Base-by-base conservation (phyloP, 1,284 basidiomycete species). In the Moesziomyces antarcticus region DNA sequence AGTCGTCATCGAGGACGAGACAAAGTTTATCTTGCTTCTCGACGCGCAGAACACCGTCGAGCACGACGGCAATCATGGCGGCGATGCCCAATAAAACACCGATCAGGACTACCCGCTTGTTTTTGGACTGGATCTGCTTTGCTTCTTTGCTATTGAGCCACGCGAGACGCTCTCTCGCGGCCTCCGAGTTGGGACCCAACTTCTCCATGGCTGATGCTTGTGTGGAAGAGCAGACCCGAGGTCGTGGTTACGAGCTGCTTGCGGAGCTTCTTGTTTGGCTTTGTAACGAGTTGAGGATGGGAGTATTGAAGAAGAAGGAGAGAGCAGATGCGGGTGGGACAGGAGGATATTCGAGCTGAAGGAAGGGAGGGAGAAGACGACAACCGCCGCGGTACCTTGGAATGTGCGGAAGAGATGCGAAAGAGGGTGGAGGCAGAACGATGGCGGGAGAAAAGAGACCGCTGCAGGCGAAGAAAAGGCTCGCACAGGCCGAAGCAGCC, bases 1-100 rank as follows among this genome's bases (percentile, higher is more conserved):
- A 94, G 62, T 92, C 86, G 78, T 94, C 93, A 48, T 92, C 87
- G 72, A 94, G 85, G 16, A 93, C 89, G 43, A 89, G 85, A 74
- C 93, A 94, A 57, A 76, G 77, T 27, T 74, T 59, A 50, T 73
- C 37, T 43, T 47, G 40, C 53, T 64, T 64, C 30, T 64, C 61
- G 35, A 64, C 61, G 9, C 55, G 50, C 16, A 64, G 61, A 35
- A 56, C 61, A 20, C 61, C 61, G 30, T 61, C 52, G 37, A 57
- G 45, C 13, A 74, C 53, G 47, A 74, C 50, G 10, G 54, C 72
- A 16, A 59, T 42, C 45, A 66, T 56, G 52, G 59, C 73, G 25
- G 49, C 55, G 16, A 76, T 35, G 16, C 75, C 75, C 16, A 76
- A 25, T 11, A 67, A 21, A 11, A 59, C 49, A 46, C 57, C 57